Conservation (phyloP, 805 yeast genomes). For the Yarrowia phangngaensis region DNA sequence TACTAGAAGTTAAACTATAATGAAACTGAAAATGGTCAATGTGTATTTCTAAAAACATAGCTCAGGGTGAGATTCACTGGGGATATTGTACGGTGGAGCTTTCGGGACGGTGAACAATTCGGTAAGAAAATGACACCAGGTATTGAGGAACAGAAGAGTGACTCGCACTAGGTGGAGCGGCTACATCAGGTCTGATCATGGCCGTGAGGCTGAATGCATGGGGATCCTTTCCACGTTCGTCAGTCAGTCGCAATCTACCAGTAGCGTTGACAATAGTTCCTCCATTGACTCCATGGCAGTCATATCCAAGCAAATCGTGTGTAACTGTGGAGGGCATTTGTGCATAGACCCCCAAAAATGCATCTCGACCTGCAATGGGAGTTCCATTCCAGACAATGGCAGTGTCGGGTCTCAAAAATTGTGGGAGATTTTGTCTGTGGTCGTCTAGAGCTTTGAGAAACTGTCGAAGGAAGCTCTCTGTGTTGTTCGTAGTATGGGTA, state of each 20-base stretch:
- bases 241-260: slow-evolving; percentile 40
- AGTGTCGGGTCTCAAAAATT: slow-evolving; percentile 35
- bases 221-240: slow-evolving; percentile 34
- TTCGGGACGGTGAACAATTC: slow-evolving; percentile 39
- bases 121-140: slow-evolving; percentile 36
- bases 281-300: slow-evolving; percentile 42
- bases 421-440: slow-evolving; percentile 34
- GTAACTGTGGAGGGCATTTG: slow-evolving; percentile 38
- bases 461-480: slow-evolving; percentile 33
- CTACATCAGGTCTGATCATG: slow-evolving; percentile 5
- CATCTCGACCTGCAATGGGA: slow-evolving; percentile 42
- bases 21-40: too few relatives aligned
- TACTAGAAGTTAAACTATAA: too few relatives aligned
- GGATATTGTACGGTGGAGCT: slow-evolving; percentile 33
- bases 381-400: slow-evolving; percentile 45
- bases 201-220: slow-evolving; percentile 38
- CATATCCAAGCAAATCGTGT: slow-evolving; percentile 40
- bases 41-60: too few relatives aligned
- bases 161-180: slow-evolving; percentile 2
- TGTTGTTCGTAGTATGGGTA: slow-evolving; percentile 17
- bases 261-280: slow-evolving; percentile 37
- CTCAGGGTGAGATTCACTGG: too few relatives aligned
- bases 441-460: slow-evolving; percentile 40
- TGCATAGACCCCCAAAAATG: slow-evolving; percentile 38
- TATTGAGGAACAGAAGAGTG: slow-evolving; percentile 12